Conservation (phyloP, 2,329 filamentous ascomycete genomes). For the Metarhizium humberi region DNA sequence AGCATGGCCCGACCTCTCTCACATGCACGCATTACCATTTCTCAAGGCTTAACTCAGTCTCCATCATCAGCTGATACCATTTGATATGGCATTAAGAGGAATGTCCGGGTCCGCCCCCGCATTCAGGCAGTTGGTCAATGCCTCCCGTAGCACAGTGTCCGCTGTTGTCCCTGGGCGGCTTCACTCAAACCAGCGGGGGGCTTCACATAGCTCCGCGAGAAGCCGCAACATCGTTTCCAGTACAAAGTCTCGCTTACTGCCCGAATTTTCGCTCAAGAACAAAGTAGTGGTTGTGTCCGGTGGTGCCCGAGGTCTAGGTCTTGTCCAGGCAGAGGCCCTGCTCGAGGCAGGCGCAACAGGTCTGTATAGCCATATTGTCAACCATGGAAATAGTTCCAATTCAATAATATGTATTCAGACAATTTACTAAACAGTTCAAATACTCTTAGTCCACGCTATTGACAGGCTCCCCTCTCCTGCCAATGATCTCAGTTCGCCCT, state of each 20-base stretch:
- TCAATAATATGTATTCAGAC: too few relatives aligned
- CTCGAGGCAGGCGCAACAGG: slow-evolving; percentile 68
- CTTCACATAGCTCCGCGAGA: not conserved
- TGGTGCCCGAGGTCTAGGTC: slow-evolving; percentile 65
- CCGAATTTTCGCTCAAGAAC: slow-evolving; percentile 67
- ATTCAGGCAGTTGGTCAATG: slow-evolving; percentile 14
- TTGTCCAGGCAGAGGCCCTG: slow-evolving; percentile 70
- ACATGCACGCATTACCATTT: too few relatives aligned
- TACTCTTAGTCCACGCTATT: slow-evolving; percentile 50
- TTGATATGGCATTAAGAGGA: slow-evolving; percentile 1
- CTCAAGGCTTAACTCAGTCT: too few relatives aligned
- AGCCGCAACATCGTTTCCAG: not conserved
- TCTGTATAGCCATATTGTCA: slow-evolving; percentile 15
- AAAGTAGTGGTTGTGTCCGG: slow-evolving; percentile 72
- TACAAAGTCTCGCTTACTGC: slow-evolving; percentile 29
- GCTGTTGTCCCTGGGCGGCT: too few relatives aligned
- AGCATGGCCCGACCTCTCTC: too few relatives aligned
- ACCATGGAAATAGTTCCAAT: not conserved
- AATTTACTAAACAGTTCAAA: too few relatives aligned
- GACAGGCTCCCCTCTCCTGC: slow-evolving; percentile 50
- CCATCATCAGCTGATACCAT: not conserved
- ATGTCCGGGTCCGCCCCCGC: slow-evolving; percentile 19
- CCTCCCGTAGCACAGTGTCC: slow-evolving; percentile 9
- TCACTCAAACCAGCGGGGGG: too few relatives aligned
- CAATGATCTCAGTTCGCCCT: slow-evolving; percentile 39